Conservation (phyloP, 345 rosid species). For the Brassica juncea region DNA sequence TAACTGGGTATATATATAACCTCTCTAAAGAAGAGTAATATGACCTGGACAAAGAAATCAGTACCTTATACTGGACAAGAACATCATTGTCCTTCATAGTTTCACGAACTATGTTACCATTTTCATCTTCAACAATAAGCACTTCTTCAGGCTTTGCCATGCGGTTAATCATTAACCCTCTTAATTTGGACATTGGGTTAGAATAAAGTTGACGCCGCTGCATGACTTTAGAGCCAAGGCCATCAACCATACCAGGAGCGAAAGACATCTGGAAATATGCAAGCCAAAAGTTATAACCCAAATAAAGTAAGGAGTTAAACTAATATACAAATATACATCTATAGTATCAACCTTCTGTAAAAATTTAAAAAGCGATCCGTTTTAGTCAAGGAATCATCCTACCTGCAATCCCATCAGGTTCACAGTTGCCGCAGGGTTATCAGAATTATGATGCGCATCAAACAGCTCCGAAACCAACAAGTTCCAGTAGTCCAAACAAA, state of each 20-base stretch:
- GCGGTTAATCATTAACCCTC: slow-evolving; percentile 94
- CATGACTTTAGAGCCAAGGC: slow-evolving; percentile 70
- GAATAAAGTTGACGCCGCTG: slow-evolving; percentile 93
- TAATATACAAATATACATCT: slow-evolving; percentile 9
- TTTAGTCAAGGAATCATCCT: slow-evolving; percentile 26
- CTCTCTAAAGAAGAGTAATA: slow-evolving; percentile 6
- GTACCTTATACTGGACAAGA: slow-evolving; percentile 96
- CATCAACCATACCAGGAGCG: slow-evolving; percentile 80
- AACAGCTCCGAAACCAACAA: slow-evolving; percentile 86
- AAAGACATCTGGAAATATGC: slow-evolving; percentile 61
- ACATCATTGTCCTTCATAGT: slow-evolving; percentile 99
- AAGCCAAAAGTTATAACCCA: slow-evolving; percentile 26
- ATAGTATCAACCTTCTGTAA: background rate
- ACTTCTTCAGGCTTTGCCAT: slow-evolving; percentile 99
- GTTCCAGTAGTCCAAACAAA: slow-evolving; percentile 99
- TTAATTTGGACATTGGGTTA: slow-evolving; percentile 81
- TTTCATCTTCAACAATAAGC: slow-evolving; percentile 98
- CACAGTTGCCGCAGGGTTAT: slow-evolving; percentile 73
- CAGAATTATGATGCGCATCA: slow-evolving; percentile 79
- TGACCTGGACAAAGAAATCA: slow-evolving; percentile 8
- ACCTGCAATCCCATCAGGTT: slow-evolving; percentile 90
- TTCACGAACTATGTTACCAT: slow-evolving; percentile 98
- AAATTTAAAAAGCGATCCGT: background rate
- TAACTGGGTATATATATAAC: background rate
- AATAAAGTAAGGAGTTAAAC: slow-evolving; percentile 13